Evolutionary conservation across 768 basidiomycete species (phyloP).

Genomic region (Rhizopogon rudus): DNA sequence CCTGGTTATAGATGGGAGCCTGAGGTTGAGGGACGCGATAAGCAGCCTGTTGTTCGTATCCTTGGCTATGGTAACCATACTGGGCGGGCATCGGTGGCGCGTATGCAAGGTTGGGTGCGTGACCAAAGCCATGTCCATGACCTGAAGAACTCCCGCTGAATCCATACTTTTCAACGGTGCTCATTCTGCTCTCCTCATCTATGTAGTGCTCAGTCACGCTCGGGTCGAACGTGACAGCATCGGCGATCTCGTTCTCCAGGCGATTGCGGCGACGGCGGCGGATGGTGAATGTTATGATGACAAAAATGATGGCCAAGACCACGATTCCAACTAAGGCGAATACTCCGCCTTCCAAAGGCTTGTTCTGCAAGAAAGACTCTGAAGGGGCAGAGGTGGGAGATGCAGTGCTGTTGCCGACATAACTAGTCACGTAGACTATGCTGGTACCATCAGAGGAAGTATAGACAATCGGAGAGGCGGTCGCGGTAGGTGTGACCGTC

Average conservation of each 20-base stretch:
- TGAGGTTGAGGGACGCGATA: conserved; percentile 5
- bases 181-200: conserved; percentile 21
- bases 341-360: conserved; percentile 54
- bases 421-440: conserved; percentile 27
- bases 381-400: conserved; percentile 15
- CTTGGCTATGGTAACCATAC: conserved; percentile 15
- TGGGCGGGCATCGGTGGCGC: conserved; percentile 3
- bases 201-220: conserved; percentile 17
- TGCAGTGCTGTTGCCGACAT: conserved; percentile 17
- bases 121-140: conserved; percentile 17
- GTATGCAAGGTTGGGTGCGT: conserved; percentile 17
- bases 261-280: conserved; percentile 43
- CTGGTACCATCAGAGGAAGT: conserved; percentile 19
- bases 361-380: conserved; percentile 58
- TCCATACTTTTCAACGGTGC: conserved; percentile 14
- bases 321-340: conserved; percentile 49
- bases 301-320: conserved; percentile 40
- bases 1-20: conserved; percentile 9
- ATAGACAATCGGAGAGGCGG: conserved; percentile 16
- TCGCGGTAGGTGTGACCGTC: conserved; percentile 11
- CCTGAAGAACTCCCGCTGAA: conserved; percentile 21
- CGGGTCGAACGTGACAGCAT: conserved; percentile 52
- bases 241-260: conserved; percentile 29
- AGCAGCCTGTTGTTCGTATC: conserved; percentile 15
- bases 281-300: conserved; percentile 39